Conservation (phyloP, 2,329 filamentous ascomycete genomes). For the Paracorniculantispora psalliotae region DNA sequence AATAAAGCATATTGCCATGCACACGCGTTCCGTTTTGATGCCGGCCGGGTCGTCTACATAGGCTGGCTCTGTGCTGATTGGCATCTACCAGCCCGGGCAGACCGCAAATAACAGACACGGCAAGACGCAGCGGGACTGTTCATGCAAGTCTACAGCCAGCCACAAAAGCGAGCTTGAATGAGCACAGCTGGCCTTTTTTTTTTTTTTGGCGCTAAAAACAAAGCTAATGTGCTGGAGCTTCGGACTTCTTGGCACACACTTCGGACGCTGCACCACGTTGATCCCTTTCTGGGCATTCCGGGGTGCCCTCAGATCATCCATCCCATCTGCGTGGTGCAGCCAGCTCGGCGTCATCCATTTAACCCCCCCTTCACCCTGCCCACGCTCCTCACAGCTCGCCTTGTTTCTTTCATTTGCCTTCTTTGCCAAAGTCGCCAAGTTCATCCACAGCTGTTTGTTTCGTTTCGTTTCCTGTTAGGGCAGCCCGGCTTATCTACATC, state of each 20-base stretch:
- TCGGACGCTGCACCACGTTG: neutral
- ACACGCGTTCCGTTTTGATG: too few species aligned
- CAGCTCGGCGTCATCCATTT: neutral
- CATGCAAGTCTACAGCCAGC: neutral
- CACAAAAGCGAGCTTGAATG: neutral
- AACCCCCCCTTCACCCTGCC: neutral
- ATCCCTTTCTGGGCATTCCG: neutral
- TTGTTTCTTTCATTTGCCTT: neutral
- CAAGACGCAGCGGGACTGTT: neutral
- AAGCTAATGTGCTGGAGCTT: constrained; percentile 3
- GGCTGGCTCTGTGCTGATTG: too few species aligned
- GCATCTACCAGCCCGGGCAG: neutral
- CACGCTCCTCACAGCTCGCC: neutral
- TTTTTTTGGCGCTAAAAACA: neutral
- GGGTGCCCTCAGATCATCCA: neutral
- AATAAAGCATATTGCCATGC: too few species aligned
- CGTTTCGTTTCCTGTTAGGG: neutral
- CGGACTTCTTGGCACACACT: neutral
- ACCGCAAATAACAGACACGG: neutral
- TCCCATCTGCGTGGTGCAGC: neutral
- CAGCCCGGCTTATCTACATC: neutral
- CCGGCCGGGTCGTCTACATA: too few species aligned
- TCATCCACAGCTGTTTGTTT: neutral
- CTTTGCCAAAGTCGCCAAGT: neutral
- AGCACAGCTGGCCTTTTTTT: neutral